Percentiles rank a stretch among this genome's conserved stretches.
Conservation (phyloP, 2,329 filamentous ascomycete genomes). For the Monosporascus cannonballus region DNA sequence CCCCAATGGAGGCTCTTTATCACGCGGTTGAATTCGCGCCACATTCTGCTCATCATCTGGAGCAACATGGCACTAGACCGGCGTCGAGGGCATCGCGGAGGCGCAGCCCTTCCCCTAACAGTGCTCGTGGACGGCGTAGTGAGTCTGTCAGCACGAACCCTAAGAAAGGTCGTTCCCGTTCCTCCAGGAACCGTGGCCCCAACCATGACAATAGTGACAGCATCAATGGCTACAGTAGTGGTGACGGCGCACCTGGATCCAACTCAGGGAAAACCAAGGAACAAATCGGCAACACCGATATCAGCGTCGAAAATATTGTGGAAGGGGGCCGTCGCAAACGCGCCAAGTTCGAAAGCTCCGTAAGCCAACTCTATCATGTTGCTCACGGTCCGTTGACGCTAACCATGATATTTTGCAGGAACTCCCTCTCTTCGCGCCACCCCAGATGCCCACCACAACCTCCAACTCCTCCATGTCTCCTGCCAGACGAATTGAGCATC, state of each 20-base stretch:
- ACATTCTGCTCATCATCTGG: slow-evolving; percentile 44
- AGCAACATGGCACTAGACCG: slow-evolving; percentile 59
- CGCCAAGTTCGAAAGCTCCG: slow-evolving; percentile 93
- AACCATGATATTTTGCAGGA: slow-evolving; percentile 54
- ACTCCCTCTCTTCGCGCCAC: slow-evolving; percentile 88
- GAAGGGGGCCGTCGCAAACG: slow-evolving; percentile 93
- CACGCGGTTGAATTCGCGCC: slow-evolving; percentile 38
- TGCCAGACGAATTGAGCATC: slow-evolving; percentile 70
- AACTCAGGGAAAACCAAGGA: slow-evolving; percentile 75
- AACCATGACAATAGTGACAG: slow-evolving; percentile 61
- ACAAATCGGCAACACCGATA: slow-evolving; percentile 88
- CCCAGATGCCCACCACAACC: slow-evolving; percentile 87
- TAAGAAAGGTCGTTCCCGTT: slow-evolving; percentile 65
- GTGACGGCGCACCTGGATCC: slow-evolving; percentile 73
- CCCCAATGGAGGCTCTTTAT: slow-evolving; percentile 45
- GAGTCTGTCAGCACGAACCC: slow-evolving; percentile 57
- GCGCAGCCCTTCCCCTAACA: slow-evolving; percentile 72
- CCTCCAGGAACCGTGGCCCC: slow-evolving; percentile 59
- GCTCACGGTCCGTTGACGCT: slow-evolving; percentile 19
- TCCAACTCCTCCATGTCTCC: slow-evolving; percentile 97
- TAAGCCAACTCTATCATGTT: slow-evolving; percentile 48
- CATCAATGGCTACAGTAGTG: slow-evolving; percentile 76
- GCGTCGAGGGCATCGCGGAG: slow-evolving; percentile 64
- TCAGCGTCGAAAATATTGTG: slow-evolving; percentile 96
- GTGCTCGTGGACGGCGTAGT: slow-evolving; percentile 67